Percentiles rank a stretch among this genome's conserved stretches.
Conservation (phyloP, 768 basidiomycete genomes). For the Tephrocybe sp. region DNA sequence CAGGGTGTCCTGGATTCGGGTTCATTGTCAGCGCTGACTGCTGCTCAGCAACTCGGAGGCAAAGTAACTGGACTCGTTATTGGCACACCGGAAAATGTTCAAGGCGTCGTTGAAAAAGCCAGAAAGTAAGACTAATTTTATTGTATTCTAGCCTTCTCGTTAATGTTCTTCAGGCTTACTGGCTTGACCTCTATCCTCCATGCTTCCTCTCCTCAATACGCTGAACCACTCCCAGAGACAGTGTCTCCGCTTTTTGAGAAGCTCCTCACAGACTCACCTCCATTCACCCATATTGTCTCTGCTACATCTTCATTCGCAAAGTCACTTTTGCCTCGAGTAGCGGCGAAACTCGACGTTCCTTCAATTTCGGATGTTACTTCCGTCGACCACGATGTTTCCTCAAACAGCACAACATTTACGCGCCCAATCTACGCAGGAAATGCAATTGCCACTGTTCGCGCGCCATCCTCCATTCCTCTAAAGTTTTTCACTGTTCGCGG, state of each 20-base stretch:
- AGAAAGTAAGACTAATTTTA: constrained; percentile 61
- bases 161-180: constrained; percentile 46
- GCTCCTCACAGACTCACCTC: constrained; percentile 56
- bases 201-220: constrained; percentile 67
- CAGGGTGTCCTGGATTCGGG: constrained; percentile 79
- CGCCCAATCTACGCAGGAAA: constrained; percentile 98
- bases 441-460: constrained; percentile 89
- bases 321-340: constrained; percentile 89
- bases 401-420: constrained; percentile 80
- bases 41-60: constrained; percentile 83
- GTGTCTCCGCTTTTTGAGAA: constrained; percentile 82
- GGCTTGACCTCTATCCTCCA: constrained; percentile 68
- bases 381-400: constrained; percentile 65
- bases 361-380: constrained; percentile 91
- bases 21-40: constrained; percentile 88
- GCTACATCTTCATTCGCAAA: constrained; percentile 92
- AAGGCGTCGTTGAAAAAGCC: constrained; percentile 63
- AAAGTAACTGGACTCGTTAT: constrained; percentile 78
- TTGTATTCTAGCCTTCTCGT: constrained; percentile 6
- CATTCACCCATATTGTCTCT: constrained; percentile 89
- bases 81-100: constrained; percentile 66
- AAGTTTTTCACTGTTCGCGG: constrained; percentile 96
- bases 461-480: constrained; percentile 68
- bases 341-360: constrained; percentile 84
- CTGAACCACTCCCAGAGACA: constrained; percentile 68